These are phyloP conservation scores for Penicillium vulpinum DNA, from an alignment of 2,329 filamentous ascomycete species.

Conservation along the genomic window DNA sequence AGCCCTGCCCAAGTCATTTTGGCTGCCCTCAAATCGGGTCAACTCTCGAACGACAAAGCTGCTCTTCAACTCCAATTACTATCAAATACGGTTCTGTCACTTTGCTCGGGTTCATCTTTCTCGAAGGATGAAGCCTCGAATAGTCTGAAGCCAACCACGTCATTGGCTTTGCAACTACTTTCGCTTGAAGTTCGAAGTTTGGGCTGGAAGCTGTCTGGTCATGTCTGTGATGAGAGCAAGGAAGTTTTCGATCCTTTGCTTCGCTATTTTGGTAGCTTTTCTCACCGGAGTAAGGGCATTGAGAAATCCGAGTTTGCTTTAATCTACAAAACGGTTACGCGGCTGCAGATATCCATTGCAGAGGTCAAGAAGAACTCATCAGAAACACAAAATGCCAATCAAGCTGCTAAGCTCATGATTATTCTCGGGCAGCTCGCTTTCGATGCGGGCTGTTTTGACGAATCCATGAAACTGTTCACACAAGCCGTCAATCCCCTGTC, in stretches of 20 bases:
- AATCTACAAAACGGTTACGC: slow-evolving; percentile 39
- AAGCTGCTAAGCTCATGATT: slow-evolving; percentile 36
- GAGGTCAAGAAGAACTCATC: slow-evolving; percentile 30
- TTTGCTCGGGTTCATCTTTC: slow-evolving; percentile 28
- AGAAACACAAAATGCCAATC: slow-evolving; percentile 24
- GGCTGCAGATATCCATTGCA: slow-evolving; percentile 34
- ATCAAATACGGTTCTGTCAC: slow-evolving; percentile 42
- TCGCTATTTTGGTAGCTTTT: slow-evolving; percentile 41
- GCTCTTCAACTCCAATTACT: slow-evolving; percentile 47
- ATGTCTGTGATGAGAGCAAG: slow-evolving; percentile 42
- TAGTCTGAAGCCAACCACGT: slow-evolving; percentile 30
- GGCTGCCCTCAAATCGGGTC: slow-evolving; percentile 37
- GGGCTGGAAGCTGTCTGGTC: slow-evolving; percentile 46
- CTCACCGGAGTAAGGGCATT: slow-evolving; percentile 34
- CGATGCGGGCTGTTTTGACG: slow-evolving; percentile 41
- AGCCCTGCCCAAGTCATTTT: slow-evolving; percentile 44
- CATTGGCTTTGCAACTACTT: slow-evolving; percentile 43
- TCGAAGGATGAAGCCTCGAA: slow-evolving; percentile 15
- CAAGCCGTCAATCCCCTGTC: slow-evolving; percentile 34
- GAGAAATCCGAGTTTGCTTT: slow-evolving; percentile 40
- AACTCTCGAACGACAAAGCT: slow-evolving; percentile 41
- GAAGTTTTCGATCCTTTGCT: slow-evolving; percentile 48
- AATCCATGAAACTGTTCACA: slow-evolving; percentile 40
- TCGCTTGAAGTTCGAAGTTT: slow-evolving; percentile 43
- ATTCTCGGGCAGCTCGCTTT: slow-evolving; percentile 43